Conservation (phyloP, 768 basidiomycete genomes). For the Pseudohyphozyma bogoriensis region DNA sequence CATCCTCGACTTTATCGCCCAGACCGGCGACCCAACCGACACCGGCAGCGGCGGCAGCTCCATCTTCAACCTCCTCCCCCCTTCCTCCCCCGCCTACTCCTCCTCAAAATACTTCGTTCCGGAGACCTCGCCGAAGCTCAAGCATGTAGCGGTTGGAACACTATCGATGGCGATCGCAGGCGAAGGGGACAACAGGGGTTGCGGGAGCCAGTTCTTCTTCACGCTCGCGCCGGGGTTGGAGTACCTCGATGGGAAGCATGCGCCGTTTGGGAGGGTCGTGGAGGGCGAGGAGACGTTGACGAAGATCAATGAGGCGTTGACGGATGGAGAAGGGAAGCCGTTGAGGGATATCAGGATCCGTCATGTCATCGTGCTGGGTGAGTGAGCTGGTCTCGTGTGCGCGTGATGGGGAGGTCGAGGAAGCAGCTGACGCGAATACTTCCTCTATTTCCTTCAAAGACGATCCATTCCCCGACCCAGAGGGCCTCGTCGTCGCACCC, state of each 20-base stretch:
- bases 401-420: no score
- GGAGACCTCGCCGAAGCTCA: constrained; percentile 50
- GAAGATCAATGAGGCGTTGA: constrained; percentile 82
- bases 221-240: constrained; percentile 84
- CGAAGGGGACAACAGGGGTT: constrained; percentile 56
- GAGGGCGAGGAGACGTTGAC: constrained; percentile 72
- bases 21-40: constrained; percentile 90
- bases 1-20: constrained; percentile 93
- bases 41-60: constrained; percentile 89
- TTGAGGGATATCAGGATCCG: constrained; percentile 89
- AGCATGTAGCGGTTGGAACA: constrained; percentile 74
- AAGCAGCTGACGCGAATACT: neutral
- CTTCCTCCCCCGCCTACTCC: constrained; percentile 43
- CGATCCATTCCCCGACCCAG: constrained; percentile 88
- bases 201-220: constrained; percentile 93
- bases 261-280: constrained; percentile 90
- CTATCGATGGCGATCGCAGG: constrained; percentile 97
- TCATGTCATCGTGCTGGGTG: constrained; percentile 91
- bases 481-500: constrained; percentile 59
- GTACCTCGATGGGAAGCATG: constrained; percentile 87
- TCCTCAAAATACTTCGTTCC: constrained; percentile 21
- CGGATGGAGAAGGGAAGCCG: constrained; percentile 78
- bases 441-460: constrained; percentile 56
- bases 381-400: constrained; percentile 31
- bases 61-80: constrained; percentile 82